These are phyloP conservation scores for Dactylonectria macrodidyma DNA, from an alignment of 2,329 filamentous ascomycete species.

Conservation along the genomic window DNA sequence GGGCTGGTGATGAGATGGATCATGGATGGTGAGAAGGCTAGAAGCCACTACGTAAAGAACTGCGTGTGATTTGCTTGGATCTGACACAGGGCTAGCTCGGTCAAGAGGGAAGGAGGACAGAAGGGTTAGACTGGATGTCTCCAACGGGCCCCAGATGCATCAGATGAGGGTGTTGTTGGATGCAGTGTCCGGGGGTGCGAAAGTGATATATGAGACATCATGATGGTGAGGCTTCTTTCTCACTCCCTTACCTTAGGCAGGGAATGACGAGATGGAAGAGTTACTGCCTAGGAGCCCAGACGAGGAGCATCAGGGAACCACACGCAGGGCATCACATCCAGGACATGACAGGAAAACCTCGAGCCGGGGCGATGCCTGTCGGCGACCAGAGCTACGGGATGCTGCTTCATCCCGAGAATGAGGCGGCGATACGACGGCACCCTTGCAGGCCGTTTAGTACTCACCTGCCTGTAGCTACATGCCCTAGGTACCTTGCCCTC, in stretches of 20 bases:
- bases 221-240: too few relatives aligned
- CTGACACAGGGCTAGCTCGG: background rate
- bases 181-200: too few relatives aligned
- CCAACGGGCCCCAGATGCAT: too few relatives aligned
- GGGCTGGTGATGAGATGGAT: background rate
- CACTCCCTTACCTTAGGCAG: background rate
- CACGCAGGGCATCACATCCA: background rate
- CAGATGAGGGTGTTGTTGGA: too few relatives aligned
- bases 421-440: conserved; percentile 27
- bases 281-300: background rate
- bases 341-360: conserved; percentile 17
- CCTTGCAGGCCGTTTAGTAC: background rate
- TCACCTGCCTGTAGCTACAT: too few relatives aligned
- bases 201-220: too few relatives aligned
- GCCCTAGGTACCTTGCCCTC: background rate
- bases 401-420: conserved; percentile 30
- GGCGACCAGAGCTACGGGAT: conserved; percentile 41
- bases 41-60: background rate
- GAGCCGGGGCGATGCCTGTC: conserved; percentile 42
- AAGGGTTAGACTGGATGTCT: background rate
- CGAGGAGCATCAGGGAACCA: background rate
- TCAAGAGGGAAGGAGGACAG: background rate
- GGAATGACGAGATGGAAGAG: too few relatives aligned
- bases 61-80: background rate
- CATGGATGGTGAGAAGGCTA: background rate